phyloP scores from a whole-genome alignment of 306 rosid species.

The Quercus wislizeni region DNA sequence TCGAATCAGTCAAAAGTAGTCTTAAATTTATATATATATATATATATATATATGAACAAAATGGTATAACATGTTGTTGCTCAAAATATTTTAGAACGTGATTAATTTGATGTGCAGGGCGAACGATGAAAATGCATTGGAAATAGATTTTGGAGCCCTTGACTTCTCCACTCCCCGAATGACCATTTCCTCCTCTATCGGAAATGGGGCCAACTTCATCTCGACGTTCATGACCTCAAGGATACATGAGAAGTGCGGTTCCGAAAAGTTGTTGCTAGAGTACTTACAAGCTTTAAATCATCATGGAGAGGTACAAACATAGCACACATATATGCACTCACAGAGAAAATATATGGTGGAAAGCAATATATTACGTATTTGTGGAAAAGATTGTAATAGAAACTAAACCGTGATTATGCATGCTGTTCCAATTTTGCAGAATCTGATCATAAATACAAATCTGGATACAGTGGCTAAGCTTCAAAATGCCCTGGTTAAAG shows the following conservation, averaged over 20 bases:
- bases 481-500: slow-evolving; percentile 58
- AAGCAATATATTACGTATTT: not conserved
- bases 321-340: too few species aligned
- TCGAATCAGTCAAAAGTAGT: too few species aligned
- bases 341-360: slow-evolving; percentile 11
- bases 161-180: slow-evolving; percentile 61
- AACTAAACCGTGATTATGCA: not conserved
- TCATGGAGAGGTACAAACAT: slow-evolving; percentile 59
- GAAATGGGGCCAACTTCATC: slow-evolving; percentile 63
- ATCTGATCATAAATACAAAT: slow-evolving; percentile 58
- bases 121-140: slow-evolving; percentile 74
- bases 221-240: slow-evolving; percentile 55
- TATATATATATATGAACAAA: not conserved
- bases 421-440: slow-evolving; percentile 38
- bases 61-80: not conserved
- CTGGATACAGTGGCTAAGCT: slow-evolving; percentile 64
- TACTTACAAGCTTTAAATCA: slow-evolving; percentile 62
- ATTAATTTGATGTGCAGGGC: slow-evolving; percentile 50
- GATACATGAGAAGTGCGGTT: slow-evolving; percentile 46
- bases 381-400: not conserved
- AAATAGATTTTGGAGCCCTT: slow-evolving; percentile 83
- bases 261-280: slow-evolving; percentile 67
- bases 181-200: slow-evolving; percentile 70
- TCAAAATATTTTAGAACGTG: not conserved
- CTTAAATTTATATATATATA: too few species aligned